Evolutionary conservation across 148 eudicot genomes (phyloP).

Genomic region (Spergularia marina): DNA sequence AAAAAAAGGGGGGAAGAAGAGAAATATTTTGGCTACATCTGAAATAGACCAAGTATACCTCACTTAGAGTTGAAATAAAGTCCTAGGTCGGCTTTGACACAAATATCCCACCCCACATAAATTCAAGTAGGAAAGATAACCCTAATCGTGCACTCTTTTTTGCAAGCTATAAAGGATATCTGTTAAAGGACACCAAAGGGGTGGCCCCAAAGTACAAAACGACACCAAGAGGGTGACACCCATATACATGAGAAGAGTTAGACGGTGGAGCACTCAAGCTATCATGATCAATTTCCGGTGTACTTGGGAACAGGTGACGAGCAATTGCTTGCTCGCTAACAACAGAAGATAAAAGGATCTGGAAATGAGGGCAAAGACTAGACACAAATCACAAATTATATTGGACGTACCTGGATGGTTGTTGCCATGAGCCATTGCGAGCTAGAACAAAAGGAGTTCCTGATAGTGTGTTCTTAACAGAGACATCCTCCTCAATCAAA

Average conservation of each 20-base stretch:
- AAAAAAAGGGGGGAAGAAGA: not conserved
- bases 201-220: too few relatives aligned
- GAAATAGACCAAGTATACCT: not conserved
- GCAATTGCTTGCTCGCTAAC: not conserved
- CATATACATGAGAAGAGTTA: too few relatives aligned
- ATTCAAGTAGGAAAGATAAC: not conserved
- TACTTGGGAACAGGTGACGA: too few relatives aligned
- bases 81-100: not conserved
- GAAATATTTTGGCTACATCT: not conserved
- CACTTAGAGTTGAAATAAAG: not conserved
- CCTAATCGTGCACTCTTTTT: too few relatives aligned
- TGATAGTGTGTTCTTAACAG: constrained; percentile 59
- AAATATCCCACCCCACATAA: not conserved
- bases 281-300: too few relatives aligned
- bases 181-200: too few relatives aligned
- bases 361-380: not conserved
- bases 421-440: constrained; percentile 73
- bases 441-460: constrained; percentile 76
- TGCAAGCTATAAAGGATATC: too few relatives aligned
- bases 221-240: too few relatives aligned
- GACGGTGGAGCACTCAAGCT: too few relatives aligned
- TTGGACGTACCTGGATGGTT: constrained; percentile 70
- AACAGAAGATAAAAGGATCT: not conserved
- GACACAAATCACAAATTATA: not conserved
- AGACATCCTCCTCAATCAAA: constrained; percentile 66